Conservation (phyloP, 345 rosid species). For the Pistacia atlantica region DNA sequence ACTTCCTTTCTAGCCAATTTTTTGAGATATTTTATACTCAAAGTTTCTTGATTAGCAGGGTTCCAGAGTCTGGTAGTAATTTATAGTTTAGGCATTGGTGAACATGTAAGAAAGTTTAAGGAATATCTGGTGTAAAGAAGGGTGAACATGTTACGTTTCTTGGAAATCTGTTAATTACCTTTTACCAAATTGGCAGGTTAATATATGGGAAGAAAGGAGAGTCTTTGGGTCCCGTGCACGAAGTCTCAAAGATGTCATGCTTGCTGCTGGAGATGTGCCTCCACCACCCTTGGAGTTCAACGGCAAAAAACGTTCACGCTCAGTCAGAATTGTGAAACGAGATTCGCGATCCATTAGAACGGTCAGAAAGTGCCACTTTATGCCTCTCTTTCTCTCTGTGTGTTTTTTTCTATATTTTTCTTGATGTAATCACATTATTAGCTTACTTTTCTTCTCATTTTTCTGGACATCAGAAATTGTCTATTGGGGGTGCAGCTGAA, state of each 20-base stretch:
- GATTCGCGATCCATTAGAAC: constrained; percentile 82
- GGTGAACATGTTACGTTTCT: neutral
- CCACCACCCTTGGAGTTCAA: constrained; percentile 74
- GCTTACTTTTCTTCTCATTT: neutral
- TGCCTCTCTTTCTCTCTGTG: neutral
- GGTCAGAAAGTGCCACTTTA: constrained; percentile 37
- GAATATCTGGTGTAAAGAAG: neutral
- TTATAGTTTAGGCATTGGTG: neutral
- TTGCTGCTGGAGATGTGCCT: constrained; percentile 72
- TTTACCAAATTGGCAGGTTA: constrained; percentile 44
- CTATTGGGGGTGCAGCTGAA: constrained; percentile 80
- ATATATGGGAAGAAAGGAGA: constrained; percentile 95
- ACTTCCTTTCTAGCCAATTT: neutral
- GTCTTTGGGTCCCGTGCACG: constrained; percentile 85
- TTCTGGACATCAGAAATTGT: constrained; percentile 56
- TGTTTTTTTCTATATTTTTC: constrained; percentile 9
- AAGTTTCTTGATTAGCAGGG: neutral
- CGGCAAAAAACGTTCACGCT: constrained; percentile 77
- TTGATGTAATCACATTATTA: neutral
- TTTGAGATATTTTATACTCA: too few species aligned
- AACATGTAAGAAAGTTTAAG: neutral
- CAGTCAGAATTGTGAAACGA: constrained; percentile 75
- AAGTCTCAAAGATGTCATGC: constrained; percentile 74
- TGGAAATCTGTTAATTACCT: neutral
- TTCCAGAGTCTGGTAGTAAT: neutral